A percentile compares a stretch with the other conserved stretches of the same genome.
Conservation (phyloP, 768 basidiomycete genomes). For the Suillus subaureus region DNA sequence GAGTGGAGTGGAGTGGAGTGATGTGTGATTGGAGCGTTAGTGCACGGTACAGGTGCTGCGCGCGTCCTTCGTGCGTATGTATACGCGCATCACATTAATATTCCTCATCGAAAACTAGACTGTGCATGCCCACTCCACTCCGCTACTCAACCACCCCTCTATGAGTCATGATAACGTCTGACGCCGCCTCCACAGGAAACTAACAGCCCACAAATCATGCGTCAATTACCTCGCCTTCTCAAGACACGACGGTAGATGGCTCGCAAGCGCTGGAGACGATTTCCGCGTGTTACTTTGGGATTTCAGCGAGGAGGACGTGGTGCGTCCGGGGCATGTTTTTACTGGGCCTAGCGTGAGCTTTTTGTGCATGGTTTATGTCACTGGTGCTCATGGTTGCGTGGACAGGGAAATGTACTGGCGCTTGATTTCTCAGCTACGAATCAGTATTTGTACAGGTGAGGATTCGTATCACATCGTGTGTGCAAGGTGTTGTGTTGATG, state of each 20-base stretch:
- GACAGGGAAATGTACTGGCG: conserved; percentile 69
- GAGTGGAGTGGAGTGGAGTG: too few relatives aligned
- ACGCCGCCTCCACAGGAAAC: conserved; percentile 26
- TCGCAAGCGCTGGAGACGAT: conserved; percentile 75
- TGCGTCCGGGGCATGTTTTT: conserved; percentile 42
- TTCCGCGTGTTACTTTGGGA: conserved; percentile 63
- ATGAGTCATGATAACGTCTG: not conserved
- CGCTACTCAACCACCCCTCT: not conserved
- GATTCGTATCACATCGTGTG: not conserved
- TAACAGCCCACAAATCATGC: conserved; percentile 57
- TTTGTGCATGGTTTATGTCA: not conserved
- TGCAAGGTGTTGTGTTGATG: conserved; percentile 2
- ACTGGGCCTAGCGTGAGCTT: conserved; percentile 44
- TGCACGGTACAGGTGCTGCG: not conserved
- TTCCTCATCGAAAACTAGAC: not conserved
- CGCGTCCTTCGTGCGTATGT: not conserved
- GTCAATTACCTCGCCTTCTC: conserved; percentile 68
- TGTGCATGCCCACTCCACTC: not conserved
- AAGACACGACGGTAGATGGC: conserved; percentile 57
- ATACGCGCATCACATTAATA: not conserved
- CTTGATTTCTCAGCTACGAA: conserved; percentile 72
- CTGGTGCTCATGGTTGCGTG: conserved; percentile 6
- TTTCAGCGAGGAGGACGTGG: conserved; percentile 60
- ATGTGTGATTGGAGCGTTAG: too few relatives aligned
- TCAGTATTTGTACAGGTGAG: conserved; percentile 62